Conservation (phyloP, 2,329 filamentous ascomycete genomes). For the Botryotinia narcissicola region DNA sequence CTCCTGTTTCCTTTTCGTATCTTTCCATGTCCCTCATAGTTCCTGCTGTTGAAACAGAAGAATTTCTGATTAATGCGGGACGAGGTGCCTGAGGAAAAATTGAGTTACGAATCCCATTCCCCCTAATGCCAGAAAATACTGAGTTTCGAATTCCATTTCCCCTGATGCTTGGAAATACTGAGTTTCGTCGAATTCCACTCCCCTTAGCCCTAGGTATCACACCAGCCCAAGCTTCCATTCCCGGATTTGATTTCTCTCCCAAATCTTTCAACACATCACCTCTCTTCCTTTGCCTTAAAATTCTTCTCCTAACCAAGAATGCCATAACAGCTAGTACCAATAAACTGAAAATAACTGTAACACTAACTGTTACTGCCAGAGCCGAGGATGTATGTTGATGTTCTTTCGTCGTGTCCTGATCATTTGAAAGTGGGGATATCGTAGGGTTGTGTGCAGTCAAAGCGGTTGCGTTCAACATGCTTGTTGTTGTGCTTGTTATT, state of each 20-base stretch:
- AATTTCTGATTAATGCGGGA: not conserved
- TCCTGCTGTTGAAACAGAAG: not conserved
- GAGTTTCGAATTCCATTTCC: not conserved
- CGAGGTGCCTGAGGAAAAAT: not conserved
- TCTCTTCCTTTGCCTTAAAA: not conserved
- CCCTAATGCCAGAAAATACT: not conserved
- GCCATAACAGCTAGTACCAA: not conserved
- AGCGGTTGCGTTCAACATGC: not conserved
- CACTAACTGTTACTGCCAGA: not conserved
- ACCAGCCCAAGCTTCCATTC: not conserved
- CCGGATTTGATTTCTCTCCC: not conserved
- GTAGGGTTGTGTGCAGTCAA: not conserved
- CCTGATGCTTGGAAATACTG: not conserved
- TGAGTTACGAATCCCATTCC: not conserved
- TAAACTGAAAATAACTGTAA: not conserved
- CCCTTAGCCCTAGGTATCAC: not conserved
- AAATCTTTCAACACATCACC: not conserved
- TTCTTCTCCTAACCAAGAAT: not conserved
- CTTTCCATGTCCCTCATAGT: not conserved
- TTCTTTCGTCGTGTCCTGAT: not conserved
- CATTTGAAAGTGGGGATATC: not conserved
- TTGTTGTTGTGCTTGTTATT: not conserved
- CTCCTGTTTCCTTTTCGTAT: not conserved
- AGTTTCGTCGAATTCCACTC: not conserved
- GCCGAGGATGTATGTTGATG: slow-evolving; percentile 1